Evolutionary conservation across 768 basidiomycete genomes (phyloP).

Genomic region (Suillus subalutaceus): DNA sequence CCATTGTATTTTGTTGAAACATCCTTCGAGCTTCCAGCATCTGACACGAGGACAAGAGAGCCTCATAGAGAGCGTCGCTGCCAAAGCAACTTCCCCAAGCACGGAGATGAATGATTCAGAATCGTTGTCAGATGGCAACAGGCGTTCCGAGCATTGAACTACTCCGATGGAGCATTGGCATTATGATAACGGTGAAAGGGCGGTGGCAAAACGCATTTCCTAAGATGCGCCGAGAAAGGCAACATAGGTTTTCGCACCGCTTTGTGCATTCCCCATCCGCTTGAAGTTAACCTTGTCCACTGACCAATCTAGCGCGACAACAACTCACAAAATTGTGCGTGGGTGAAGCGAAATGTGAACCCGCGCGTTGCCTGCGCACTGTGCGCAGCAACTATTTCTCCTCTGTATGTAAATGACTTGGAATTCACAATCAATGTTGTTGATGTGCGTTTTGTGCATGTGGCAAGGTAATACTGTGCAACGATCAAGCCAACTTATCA

Average conservation of each 20-base stretch:
- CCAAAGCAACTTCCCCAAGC: neutral
- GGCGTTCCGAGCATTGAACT: slow-evolving; percentile 2
- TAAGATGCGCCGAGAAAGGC: slow-evolving; percentile 4
- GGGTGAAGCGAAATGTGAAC: slow-evolving; percentile 2
- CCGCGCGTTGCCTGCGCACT: neutral
- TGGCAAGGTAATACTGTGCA: neutral
- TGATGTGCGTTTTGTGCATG: neutral
- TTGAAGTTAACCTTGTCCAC: slow-evolving; percentile 36
- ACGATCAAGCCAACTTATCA: neutral
- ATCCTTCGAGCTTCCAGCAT: neutral
- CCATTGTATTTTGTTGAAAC: neutral
- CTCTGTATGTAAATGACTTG: neutral
- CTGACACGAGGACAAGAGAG: neutral
- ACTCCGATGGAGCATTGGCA: slow-evolving; percentile 3
- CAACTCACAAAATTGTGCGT: slow-evolving; percentile 13
- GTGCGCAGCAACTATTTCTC: neutral
- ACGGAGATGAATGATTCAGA: slow-evolving; percentile 4
- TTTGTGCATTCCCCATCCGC: slow-evolving; percentile 19
- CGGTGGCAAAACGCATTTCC: slow-evolving; percentile 5
- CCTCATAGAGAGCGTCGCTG: neutral
- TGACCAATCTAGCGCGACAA: slow-evolving; percentile 24
- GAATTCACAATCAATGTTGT: neutral
- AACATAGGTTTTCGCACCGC: slow-evolving; percentile 12
- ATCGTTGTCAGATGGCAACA: slow-evolving; percentile 2
- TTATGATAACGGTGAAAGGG: slow-evolving; percentile 7